Conservation (phyloP, 148 eudicot species). For the Polygonum maritimum region DNA sequence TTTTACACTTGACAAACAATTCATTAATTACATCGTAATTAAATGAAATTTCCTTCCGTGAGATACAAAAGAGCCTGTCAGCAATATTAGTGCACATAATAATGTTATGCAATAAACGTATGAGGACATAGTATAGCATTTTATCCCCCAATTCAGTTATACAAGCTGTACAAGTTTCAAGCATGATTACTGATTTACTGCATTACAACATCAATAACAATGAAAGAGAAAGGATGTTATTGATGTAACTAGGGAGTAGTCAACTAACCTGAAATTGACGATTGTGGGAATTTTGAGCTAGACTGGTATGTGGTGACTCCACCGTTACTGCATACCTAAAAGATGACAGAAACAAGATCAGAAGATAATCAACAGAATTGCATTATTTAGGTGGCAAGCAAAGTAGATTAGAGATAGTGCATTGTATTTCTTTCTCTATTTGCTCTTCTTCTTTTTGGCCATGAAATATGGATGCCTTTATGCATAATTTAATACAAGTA, state of each 20-base stretch:
- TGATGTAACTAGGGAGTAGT: background rate
- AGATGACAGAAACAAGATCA: background rate
- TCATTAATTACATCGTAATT: background rate
- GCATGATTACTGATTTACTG: background rate
- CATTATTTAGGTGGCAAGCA: background rate
- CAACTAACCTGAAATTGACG: slow-evolving; percentile 8
- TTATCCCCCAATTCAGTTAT: background rate
- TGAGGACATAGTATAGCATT: background rate
- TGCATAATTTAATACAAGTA: background rate
- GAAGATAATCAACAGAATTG: background rate
- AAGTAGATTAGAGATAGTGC: background rate
- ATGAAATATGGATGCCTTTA: background rate
- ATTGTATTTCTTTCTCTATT: background rate
- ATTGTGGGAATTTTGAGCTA: slow-evolving; percentile 2
- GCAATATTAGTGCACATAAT: background rate
- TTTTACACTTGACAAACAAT: background rate
- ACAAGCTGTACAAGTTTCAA: background rate
- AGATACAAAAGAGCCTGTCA: background rate
- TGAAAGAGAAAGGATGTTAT: background rate
- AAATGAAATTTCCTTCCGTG: background rate
- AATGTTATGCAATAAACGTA: background rate
- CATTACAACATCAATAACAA: background rate
- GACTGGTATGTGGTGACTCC: slow-evolving; percentile 2
- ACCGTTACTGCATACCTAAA: slow-evolving; percentile 1
- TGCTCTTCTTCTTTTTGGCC: background rate